Evolutionary conservation across 2,329 filamentous ascomycete genomes (phyloP), one percentile per base, ranked within the genome.

Genomic region (Cercospora sojina): DNA sequence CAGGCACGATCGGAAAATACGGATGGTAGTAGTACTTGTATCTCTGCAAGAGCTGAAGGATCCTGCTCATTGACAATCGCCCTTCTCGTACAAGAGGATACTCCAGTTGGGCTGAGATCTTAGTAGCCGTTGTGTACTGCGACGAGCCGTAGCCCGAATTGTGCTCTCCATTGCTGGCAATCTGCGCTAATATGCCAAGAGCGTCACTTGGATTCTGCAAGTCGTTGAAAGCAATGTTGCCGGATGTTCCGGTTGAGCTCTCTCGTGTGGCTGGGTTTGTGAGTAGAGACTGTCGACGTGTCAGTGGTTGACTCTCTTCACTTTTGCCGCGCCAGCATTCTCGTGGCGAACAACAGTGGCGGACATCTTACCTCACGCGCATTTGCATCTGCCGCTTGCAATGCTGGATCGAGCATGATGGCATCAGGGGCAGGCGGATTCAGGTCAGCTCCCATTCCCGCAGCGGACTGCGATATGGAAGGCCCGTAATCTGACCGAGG

Each of bases 1-100:
- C 81, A 9, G 88, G 87, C 0, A 89, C 88, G 27, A 92, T 79
- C 0, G 90, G 89, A 64, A 90, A 90, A 78, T 88, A 91, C 0
- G 87, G 87, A 72, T 91, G 89, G 70, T 89, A 91, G 67, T 87
- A 83, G 65, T 87, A 81, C 64, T 86, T 86, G 71, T 89, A 91
- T 29, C 87, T 86, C 43, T 80, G 77, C 18, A 87, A 79, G 47
- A 87, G 78, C 69, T 83, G 80, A 69, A 82, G 83, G 38, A 87
- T 79, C 18, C 82, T 83, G 13, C 81, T 80, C 23, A 80, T 70
- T 0, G 79, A 79, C 7, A 83, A 74, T 6, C 76, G 72, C 5
- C 81, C 81, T 20, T 79, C 75, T 38, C 79, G 77, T 8, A 83
- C 73, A 32, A 82, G 74, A 2, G 66, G 79, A 74, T 79, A 86